These are phyloP conservation scores for Phytopythium litorale DNA, from an alignment of 352 stramenopile species.

Conservation along the genomic window DNA sequence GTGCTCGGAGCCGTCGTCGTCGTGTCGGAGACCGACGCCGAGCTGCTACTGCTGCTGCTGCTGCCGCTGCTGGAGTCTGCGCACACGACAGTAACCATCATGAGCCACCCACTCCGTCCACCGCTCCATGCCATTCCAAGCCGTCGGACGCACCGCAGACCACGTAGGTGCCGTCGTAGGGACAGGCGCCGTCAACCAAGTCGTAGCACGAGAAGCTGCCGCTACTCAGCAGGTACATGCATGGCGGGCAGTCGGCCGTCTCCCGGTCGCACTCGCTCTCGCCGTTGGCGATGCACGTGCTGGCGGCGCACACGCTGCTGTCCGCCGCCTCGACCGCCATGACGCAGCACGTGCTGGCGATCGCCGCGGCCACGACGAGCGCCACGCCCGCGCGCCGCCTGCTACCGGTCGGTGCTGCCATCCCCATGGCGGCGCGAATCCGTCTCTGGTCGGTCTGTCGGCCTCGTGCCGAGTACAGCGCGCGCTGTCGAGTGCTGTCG, in stretches of 20 bases:
- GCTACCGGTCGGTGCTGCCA: background rate
- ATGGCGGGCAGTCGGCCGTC: constrained; percentile 44
- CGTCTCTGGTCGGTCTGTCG: background rate
- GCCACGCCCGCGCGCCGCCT: background rate
- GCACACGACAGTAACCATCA: background rate
- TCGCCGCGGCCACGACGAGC: background rate
- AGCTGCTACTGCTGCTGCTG: constrained; percentile 1
- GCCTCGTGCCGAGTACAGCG: background rate
- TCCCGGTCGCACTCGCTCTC: constrained; percentile 42
- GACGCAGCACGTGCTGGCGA: background rate
- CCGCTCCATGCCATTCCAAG: background rate
- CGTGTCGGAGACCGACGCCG: background rate
- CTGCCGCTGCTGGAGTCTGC: background rate
- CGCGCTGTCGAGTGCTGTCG: background rate
- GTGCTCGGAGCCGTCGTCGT: background rate
- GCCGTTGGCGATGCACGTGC: constrained; percentile 57
- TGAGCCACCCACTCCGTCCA: background rate
- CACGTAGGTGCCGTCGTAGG: constrained; percentile 14
- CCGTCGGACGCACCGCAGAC: constrained; percentile 2
- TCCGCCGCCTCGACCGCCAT: background rate
- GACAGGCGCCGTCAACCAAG: constrained; percentile 29
- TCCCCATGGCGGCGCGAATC: background rate
- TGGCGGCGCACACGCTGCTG: constrained; percentile 30
- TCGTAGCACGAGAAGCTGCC: constrained; percentile 70
- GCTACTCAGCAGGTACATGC: constrained; percentile 59